Evolutionary conservation across 331 rosid genomes (phyloP).

Genomic region (Prunus yedoensis): DNA sequence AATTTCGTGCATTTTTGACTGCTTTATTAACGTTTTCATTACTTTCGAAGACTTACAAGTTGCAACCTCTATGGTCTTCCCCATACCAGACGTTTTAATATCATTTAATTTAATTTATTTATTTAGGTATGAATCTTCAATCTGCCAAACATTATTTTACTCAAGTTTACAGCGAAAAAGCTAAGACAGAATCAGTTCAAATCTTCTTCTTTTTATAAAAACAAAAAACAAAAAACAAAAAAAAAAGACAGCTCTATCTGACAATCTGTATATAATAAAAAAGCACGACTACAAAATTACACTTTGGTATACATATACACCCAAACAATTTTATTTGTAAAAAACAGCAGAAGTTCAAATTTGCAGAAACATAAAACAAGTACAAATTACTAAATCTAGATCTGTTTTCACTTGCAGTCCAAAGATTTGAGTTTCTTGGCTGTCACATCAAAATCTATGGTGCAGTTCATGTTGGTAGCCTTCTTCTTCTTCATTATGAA

Average conservation of each 20-base stretch:
- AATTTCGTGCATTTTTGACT: not conserved
- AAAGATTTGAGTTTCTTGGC: not conserved
- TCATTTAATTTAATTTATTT: too few species aligned
- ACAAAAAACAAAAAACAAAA: too few species aligned
- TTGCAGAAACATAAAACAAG: not conserved
- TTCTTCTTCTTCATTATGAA: slow-evolving; percentile 34
- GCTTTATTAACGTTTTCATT: not conserved
- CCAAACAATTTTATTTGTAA: too few species aligned
- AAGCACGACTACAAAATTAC: too few species aligned
- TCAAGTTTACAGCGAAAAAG: not conserved
- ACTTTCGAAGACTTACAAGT: not conserved
- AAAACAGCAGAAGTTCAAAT: too few species aligned
- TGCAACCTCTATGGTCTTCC: not conserved
- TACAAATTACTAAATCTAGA: too few species aligned
- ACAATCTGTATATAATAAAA: not conserved
- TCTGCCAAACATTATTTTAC: too few species aligned
- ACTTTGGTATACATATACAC: not conserved
- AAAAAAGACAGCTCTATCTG: not conserved
- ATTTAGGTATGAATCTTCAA: not conserved
- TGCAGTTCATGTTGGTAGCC: slow-evolving; percentile 41
- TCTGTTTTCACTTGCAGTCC: slow-evolving; percentile 23
- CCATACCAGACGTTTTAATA: not conserved
- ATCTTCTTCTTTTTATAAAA: too few species aligned
- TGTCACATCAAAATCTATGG: slow-evolving; percentile 21
- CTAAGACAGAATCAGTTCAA: not conserved